These are phyloP conservation scores for Apiospora phragmitis DNA, from an alignment of 2,329 filamentous ascomycete genomes.

Conservation along the genomic window DNA sequence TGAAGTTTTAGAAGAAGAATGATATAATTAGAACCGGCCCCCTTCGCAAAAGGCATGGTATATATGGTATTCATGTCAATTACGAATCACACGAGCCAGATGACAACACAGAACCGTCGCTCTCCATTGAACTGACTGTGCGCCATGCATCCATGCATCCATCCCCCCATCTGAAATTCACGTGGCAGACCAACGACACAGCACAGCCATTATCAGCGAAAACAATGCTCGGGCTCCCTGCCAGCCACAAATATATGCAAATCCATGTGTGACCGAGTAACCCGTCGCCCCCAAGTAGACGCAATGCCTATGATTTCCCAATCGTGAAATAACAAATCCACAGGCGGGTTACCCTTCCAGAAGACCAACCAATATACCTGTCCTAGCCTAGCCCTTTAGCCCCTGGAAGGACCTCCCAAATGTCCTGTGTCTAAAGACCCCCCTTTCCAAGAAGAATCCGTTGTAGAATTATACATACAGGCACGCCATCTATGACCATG, in stretches of 20 bases:
- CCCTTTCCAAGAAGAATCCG: neutral
- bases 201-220: neutral
- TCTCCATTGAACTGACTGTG: neutral
- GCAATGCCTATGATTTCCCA: neutral
- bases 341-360: neutral
- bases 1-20: neutral
- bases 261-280: constrained; percentile 1
- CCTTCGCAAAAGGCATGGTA: neutral
- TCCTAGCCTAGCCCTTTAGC: neutral
- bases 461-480: neutral
- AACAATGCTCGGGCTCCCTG: neutral
- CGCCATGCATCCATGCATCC: neutral
- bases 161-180: neutral
- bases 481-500: constrained; percentile 4
- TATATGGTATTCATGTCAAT: constrained; percentile 5
- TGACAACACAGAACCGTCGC: neutral
- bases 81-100: neutral
- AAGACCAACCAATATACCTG: neutral
- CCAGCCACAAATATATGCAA: neutral
- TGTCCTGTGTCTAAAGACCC: neutral
- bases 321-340: neutral
- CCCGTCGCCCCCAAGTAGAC: neutral
- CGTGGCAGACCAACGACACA: neutral
- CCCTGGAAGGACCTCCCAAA: neutral
- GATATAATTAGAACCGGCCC: neutral